Evolutionary conservation across 345 rosid species (phyloP).

Genomic region (Citropsis articulata): DNA sequence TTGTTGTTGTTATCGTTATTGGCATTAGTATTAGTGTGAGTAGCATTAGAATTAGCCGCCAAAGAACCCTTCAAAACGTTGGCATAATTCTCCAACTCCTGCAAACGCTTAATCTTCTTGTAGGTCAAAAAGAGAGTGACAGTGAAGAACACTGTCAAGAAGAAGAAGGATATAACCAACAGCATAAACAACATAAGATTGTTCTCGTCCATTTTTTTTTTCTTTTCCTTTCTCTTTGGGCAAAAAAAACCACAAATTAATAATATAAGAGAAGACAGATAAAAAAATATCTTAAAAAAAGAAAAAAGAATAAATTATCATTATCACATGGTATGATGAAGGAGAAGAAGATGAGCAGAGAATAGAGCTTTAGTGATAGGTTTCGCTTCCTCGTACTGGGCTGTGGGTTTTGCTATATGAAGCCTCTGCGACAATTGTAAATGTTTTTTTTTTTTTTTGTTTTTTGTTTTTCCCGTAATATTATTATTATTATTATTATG

Average conservation of each 20-base stretch:
- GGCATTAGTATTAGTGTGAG: too few relatives aligned
- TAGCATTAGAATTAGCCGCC: background rate
- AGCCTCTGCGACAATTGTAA: background rate
- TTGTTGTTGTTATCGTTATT: too few relatives aligned
- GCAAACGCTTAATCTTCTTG: conserved; percentile 4
- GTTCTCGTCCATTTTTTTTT: background rate
- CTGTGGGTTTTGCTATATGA: background rate
- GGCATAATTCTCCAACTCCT: conserved; percentile 7
- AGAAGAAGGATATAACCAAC: conserved; percentile 1
- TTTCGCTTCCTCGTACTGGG: background rate
- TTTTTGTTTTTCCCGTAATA: too few relatives aligned
- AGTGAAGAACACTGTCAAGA: background rate
- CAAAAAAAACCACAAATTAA: background rate
- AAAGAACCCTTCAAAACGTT: background rate
- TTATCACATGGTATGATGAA: background rate
- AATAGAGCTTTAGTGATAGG: background rate
- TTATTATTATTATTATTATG: too few relatives aligned
- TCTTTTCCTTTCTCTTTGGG: too few relatives aligned
- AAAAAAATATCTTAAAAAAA: too few relatives aligned
- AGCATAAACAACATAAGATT: conserved; percentile 6
- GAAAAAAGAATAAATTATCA: too few relatives aligned
- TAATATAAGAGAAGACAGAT: too few relatives aligned
- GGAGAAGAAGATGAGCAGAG: background rate
- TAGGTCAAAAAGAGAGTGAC: background rate
- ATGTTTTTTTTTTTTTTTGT: too few relatives aligned